A percentile compares a stretch with the other conserved stretches of the same genome.
Evolutionary conservation across 2,329 filamentous ascomycete genomes (phyloP).

Genomic region (Ramularia endophylla): DNA sequence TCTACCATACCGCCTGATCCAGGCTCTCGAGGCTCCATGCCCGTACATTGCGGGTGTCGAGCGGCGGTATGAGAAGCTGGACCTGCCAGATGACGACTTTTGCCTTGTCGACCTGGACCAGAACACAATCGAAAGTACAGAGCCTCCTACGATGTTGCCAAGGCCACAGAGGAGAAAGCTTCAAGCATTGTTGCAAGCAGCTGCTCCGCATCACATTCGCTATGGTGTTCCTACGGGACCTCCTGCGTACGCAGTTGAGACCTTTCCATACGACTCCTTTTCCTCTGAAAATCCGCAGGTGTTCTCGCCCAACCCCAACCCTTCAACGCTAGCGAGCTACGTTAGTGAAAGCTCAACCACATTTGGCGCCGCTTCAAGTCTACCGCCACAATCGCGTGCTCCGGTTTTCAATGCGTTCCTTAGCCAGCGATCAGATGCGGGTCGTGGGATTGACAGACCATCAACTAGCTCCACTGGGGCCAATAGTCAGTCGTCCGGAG

Average conservation of each 20-base stretch:
- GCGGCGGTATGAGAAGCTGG: constrained; percentile 76
- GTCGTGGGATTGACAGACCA: constrained; percentile 61
- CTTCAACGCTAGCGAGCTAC: constrained; percentile 74
- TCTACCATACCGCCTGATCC: constrained; percentile 77
- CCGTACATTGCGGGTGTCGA: constrained; percentile 97
- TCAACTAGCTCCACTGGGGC: constrained; percentile 57
- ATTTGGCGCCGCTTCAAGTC: constrained; percentile 60
- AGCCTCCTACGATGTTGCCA: constrained; percentile 70
- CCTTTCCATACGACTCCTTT: constrained; percentile 85
- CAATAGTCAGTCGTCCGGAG: constrained; percentile 30
- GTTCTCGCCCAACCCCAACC: constrained; percentile 65
- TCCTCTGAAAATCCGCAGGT: constrained; percentile 77
- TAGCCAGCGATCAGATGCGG: constrained; percentile 63
- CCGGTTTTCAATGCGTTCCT: constrained; percentile 90
- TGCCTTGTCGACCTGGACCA: constrained; percentile 90
- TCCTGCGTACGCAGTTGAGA: constrained; percentile 86
- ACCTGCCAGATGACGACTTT: constrained; percentile 90
- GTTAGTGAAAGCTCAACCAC: constrained; percentile 83
- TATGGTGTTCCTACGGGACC: constrained; percentile 84
- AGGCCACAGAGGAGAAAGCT: constrained; percentile 88
- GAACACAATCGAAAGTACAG: constrained; percentile 80
- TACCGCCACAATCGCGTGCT: constrained; percentile 46
- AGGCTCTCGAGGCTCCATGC: constrained; percentile 88
- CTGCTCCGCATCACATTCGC: constrained; percentile 81
- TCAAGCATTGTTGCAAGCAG: constrained; percentile 77